Evolutionary conservation across 306 rosid species (phyloP), one percentile per base, ranked within the genome.

Genomic region (Heteromeles arbutifolia): DNA sequence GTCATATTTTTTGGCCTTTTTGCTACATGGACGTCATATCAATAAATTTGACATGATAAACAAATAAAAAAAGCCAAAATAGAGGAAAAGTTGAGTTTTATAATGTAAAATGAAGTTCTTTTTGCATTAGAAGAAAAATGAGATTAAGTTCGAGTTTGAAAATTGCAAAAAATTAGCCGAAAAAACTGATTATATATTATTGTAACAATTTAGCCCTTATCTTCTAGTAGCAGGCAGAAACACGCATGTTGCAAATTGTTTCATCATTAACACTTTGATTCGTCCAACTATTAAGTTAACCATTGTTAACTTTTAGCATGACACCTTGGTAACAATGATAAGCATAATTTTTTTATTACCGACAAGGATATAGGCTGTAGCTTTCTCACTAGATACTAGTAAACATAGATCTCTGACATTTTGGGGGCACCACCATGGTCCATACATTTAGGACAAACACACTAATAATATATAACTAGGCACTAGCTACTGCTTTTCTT

Each of bases 81-180:
- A 0, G 1, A 37, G 2, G 7, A 6, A 7, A 34, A 0, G 0
- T 34, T 6, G 0, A 34, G 39, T 34, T 34, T 34, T 0, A 34
- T 0, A 34, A 34, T 34, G 39, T 34, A 7, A 6, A 34, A 34
- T 7, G 9, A 34, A 0, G 9, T 0, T 34, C 2, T 0, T 34
- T 34, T 34, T 34, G 39, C 7, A 6, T 34, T 34, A 7, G 2
- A 34, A 34, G 39, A 37, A 37, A 37, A 37, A 0, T 37, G 0
- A 37, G 9, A 37, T 37, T 37, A 37, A 37, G 41, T 37, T 37
- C 8, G 10, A 37, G 41, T 37, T 37, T 34, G 39, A 1, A 34
- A 34, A 34, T 34, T 34, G 8, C 8, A 6, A 34, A 34, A 34
- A 34, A 6, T 34, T 6, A 34, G 39, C 2, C 8, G 6, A 6